Evolutionary conservation across 257 asterid genomes (phyloP), one percentile per base, ranked within the genome.

Genomic region (Euphrasia confusa): DNA sequence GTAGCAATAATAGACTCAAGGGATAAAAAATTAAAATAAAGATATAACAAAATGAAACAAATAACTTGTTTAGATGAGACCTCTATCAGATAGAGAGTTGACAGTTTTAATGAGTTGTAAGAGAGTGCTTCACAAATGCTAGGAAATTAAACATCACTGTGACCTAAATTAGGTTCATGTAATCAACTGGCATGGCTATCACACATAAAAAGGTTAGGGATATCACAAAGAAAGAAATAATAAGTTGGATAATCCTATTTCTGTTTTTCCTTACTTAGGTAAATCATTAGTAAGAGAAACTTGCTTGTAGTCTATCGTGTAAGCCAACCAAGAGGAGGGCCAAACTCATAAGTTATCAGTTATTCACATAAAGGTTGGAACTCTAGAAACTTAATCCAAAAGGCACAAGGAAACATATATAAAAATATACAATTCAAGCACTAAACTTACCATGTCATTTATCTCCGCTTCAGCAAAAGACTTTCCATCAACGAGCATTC

Each of bases 391-490:
- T 58, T 44, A 17, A 30, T 15, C 40, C 28, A 54, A 49, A 59
- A 58, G 42, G 65, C 64, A 59, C 44, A 67, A 69, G 35, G 21
- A 47, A 26, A 47, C 24, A 65, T 7, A 40, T 35, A 28, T 18
- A 27, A 7, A 7, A 35, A 10, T 35, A 35, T 54, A 30, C 33
- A 30, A 30, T 21, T 21, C 65, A 65, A 26, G 21, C 58, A 44
- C 24, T 65, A 44, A 67, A 71, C 87, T 80, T 77, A 89, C 99
- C 97, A 93, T 79, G 72, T 93, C 97, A 74, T 85, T 93, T 82
- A 93, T 83, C 86, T 93, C 97, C 61, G 99, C 97, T 84, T 93
- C 99, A 56, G 97, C 99, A 72, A 93, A 93, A 52, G 97, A 80
- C 78, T 81, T 87, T 67, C 99, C 99, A 77, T 93, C 99, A 70